Evolutionary conservation across 2,329 filamentous ascomycete species (phyloP).

Genomic region (Lasiodiplodia citricola): DNA sequence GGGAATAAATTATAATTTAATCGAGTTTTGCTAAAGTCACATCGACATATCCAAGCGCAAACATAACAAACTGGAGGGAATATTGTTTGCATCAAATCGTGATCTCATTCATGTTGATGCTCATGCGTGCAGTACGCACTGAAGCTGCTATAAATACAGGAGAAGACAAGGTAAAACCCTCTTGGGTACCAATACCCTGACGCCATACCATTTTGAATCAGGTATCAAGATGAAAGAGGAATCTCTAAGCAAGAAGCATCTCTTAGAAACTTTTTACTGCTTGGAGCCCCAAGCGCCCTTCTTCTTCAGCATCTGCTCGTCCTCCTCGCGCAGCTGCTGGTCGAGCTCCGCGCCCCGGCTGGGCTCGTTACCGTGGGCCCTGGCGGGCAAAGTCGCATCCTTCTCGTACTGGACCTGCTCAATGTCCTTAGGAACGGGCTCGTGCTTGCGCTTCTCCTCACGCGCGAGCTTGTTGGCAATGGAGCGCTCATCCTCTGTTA

Average conservation of each 20-base stretch:
- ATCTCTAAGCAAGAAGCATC: background rate
- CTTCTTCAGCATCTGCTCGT: constrained; percentile 66
- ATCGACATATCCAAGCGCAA: background rate
- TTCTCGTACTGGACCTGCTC: constrained; percentile 54
- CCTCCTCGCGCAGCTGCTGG: constrained; percentile 69
- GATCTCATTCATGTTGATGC: background rate
- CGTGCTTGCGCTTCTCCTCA: constrained; percentile 61
- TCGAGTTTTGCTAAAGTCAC: background rate
- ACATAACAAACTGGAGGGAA: background rate
- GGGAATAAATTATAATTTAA: background rate
- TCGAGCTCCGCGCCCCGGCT: constrained; percentile 75
- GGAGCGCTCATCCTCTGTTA: constrained; percentile 69
- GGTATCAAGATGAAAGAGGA: background rate
- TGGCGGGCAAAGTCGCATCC: constrained; percentile 67
- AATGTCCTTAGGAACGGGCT: constrained; percentile 40
- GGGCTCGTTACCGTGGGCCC: constrained; percentile 73
- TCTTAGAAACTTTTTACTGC: constrained; percentile 2
- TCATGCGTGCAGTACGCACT: background rate
- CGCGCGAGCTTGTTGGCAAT: constrained; percentile 74
- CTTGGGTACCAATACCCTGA: background rate
- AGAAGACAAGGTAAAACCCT: background rate
- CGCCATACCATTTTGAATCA: background rate
- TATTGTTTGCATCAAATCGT: constrained; percentile 4
- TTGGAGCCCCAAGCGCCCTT: constrained; percentile 55
- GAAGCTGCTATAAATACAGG: background rate